A percentile compares a stretch with the other conserved stretches of the same genome.
Conservation (phyloP, 2,329 filamentous ascomycete species). For the Aspergillus phoenicis region DNA sequence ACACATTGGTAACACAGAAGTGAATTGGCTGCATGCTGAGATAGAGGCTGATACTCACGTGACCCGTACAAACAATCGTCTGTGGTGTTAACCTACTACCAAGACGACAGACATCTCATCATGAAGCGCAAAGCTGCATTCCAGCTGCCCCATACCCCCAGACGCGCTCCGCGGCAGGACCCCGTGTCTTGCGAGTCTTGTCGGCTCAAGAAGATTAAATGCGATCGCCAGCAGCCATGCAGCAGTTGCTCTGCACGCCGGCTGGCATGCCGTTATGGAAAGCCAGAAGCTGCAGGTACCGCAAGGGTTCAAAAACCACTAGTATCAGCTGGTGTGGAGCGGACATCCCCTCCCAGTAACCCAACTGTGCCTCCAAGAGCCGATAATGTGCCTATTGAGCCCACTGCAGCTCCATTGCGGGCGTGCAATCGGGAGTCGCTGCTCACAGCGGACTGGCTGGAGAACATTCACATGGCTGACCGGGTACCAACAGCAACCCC, state of each 20-base stretch:
- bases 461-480: constrained; percentile 34
- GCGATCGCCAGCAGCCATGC: constrained; percentile 56
- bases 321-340: background rate
- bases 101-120: background rate
- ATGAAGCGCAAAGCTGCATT: constrained; percentile 29
- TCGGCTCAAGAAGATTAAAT: constrained; percentile 54
- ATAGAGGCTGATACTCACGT: too few species aligned
- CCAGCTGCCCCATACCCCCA: constrained; percentile 10
- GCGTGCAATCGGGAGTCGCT: constrained; percentile 23
- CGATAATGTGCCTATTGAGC: too few species aligned
- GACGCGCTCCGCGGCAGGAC: constrained; percentile 34
- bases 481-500: constrained; percentile 28
- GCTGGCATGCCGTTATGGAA: constrained; percentile 31
- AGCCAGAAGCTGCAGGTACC: background rate
- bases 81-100: too few species aligned
- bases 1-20: too few species aligned
- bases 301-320: background rate
- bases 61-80: too few species aligned
- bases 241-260: constrained; percentile 47
- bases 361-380: background rate
- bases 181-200: constrained; percentile 46
- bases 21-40: too few species aligned
- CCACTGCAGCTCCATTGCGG: background rate
- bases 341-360: background rate
- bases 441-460: constrained; percentile 32